Percentiles rank a stretch among this genome's conserved stretches.
phyloP scores from a whole-genome alignment of 345 rosid genomes.

The Cardiospermum halicacabum region DNA sequence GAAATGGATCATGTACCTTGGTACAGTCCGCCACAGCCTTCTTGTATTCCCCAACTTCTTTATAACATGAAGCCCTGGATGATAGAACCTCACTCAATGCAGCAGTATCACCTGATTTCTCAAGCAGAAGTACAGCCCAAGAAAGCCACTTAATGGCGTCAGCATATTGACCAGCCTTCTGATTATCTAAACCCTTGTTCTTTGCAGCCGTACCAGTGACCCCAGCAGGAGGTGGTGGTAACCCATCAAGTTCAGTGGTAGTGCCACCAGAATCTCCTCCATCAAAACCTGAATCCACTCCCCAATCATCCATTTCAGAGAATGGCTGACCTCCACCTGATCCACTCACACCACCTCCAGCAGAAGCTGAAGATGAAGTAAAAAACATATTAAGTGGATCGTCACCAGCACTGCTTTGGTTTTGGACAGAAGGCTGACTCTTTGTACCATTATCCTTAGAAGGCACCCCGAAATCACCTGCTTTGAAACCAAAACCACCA shows the following conservation, averaged over 20 bases:
- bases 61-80: constrained; percentile 92
- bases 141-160: constrained; percentile 99
- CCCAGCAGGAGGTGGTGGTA: constrained; percentile 95
- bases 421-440: constrained; percentile 37
- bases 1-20: constrained; percentile 42
- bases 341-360: constrained; percentile 32
- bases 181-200: constrained; percentile 79
- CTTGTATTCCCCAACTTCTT: constrained; percentile 98
- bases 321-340: constrained; percentile 45
- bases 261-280: constrained; percentile 50
- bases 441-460: constrained; percentile 36
- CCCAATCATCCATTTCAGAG: constrained; percentile 75
- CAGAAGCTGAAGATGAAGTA: constrained; percentile 33
- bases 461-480: constrained; percentile 53
- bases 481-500: constrained; percentile 20
- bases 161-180: constrained; percentile 91
- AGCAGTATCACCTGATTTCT: constrained; percentile 55
- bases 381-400: constrained; percentile 71
- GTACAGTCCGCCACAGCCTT: constrained; percentile 97
- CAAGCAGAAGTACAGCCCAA: constrained; percentile 89
- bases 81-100: constrained; percentile 62
- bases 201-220: constrained; percentile 69
- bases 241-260: constrained; percentile 92
- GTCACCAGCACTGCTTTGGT: constrained; percentile 35
- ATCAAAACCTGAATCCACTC: constrained; percentile 61